Percentiles rank a stretch among this genome's conserved stretches.
Conservation (phyloP, 768 basidiomycete genomes). For the Pleurotus djamor region DNA sequence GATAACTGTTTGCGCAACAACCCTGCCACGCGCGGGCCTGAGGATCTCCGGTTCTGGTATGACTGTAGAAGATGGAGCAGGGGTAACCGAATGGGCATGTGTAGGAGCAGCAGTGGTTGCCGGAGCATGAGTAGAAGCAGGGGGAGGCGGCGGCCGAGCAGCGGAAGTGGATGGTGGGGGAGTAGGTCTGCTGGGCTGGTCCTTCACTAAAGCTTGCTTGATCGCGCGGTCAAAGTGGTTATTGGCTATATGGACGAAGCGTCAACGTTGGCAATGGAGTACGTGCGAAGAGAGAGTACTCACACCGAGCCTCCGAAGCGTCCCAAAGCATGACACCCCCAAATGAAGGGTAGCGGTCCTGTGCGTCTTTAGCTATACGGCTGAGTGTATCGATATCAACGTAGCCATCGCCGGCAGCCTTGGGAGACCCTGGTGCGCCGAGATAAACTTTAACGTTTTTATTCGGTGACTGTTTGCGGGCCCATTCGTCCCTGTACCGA, state of each 20-base stretch:
- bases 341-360: constrained; percentile 54
- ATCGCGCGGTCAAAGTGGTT: constrained; percentile 46
- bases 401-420: constrained; percentile 53
- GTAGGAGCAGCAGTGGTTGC: constrained; percentile 6
- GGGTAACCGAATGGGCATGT: constrained; percentile 1
- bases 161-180: not conserved
- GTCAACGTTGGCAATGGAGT: not conserved
- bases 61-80: constrained; percentile 2
- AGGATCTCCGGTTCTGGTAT: not conserved
- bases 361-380: constrained; percentile 38
- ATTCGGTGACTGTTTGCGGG: constrained; percentile 56
- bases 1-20: not conserved
- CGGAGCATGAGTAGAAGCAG: constrained; percentile 4
- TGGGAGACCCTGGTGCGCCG: constrained; percentile 51
- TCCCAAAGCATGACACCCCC: constrained; percentile 57
- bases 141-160: constrained; percentile 10
- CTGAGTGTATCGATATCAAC: constrained; percentile 42
- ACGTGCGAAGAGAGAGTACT: constrained; percentile 35
- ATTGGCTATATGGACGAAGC: no score
- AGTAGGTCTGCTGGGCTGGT: constrained; percentile 14
- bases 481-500: constrained; percentile 54
- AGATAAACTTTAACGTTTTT: constrained; percentile 57
- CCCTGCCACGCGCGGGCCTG: constrained; percentile 1
- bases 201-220: constrained; percentile 39
- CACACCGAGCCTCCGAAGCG: constrained; percentile 36